A percentile compares a stretch with the other conserved stretches of the same genome.
Evolutionary conservation across 306 rosid species (phyloP).

Genomic region (Quercus parvula): DNA sequence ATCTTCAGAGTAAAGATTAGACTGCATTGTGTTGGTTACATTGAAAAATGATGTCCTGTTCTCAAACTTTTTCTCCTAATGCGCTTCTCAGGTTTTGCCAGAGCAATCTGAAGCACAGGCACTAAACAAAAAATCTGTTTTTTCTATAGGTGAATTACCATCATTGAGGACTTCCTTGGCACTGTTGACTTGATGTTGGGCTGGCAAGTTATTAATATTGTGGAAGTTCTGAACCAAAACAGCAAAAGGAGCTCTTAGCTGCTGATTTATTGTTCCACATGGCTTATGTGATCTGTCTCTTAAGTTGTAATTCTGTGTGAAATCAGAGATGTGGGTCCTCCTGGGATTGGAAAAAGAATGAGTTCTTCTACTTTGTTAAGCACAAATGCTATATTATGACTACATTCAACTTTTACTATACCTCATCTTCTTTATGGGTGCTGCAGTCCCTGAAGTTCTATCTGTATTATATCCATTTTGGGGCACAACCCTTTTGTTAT

Average conservation of each 20-base stretch:
- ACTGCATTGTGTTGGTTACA: constrained; percentile 16
- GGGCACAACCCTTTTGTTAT: constrained; percentile 61
- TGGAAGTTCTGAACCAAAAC: constrained; percentile 74
- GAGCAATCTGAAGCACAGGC: constrained; percentile 17
- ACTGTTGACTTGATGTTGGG: constrained; percentile 41
- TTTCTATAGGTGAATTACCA: constrained; percentile 44
- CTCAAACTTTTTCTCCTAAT: neutral
- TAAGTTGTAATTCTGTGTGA: constrained; percentile 41
- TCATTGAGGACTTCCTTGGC: constrained; percentile 36
- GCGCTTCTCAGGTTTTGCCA: constrained; percentile 14
- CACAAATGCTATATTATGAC: constrained; percentile 9
- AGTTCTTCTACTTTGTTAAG: constrained; percentile 11
- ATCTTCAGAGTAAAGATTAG: constrained; percentile 3
- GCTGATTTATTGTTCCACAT: constrained; percentile 48
- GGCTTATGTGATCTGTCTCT: constrained; percentile 63
- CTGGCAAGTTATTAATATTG: constrained; percentile 43
- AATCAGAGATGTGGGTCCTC: constrained; percentile 66
- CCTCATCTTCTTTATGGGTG: constrained; percentile 67
- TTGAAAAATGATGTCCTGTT: constrained; percentile 15
- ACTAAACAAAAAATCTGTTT: constrained; percentile 14
- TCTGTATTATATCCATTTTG: constrained; percentile 47
- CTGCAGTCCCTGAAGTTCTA: constrained; percentile 48
- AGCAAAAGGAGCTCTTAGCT: constrained; percentile 68
- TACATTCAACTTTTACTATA: constrained; percentile 23
- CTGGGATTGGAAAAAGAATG: constrained; percentile 35